Evolutionary conservation across 1,284 basidiomycete species (phyloP).

Genomic region (Paramarasmius palmivorus): DNA sequence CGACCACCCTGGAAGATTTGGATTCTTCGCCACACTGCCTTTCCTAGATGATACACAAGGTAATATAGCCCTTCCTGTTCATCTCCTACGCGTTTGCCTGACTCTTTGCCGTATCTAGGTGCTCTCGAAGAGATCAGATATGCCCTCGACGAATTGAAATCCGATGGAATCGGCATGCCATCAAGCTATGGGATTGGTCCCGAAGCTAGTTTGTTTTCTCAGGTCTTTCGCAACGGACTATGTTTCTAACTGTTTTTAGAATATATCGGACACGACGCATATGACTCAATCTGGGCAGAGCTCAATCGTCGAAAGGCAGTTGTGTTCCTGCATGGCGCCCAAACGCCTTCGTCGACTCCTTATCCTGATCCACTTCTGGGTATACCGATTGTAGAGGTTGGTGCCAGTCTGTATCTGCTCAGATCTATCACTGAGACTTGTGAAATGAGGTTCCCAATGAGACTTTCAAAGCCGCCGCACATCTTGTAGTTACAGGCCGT

Average conservation of each 20-base stretch:
- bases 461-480: constrained; percentile 75
- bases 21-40: constrained; percentile 66
- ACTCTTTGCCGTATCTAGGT: not conserved
- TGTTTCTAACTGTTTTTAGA: constrained; percentile 33
- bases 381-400: constrained; percentile 67
- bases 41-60: constrained; percentile 61
- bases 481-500: constrained; percentile 68
- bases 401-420: constrained; percentile 4
- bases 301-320: constrained; percentile 55
- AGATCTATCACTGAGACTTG: not conserved
- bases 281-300: constrained; percentile 66
- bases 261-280: constrained; percentile 64
- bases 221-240: not conserved
- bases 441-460: constrained; percentile 67
- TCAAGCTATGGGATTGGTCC: constrained; percentile 47
- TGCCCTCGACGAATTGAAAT: not conserved
- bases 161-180: not conserved
- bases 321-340: constrained; percentile 71
- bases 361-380: constrained; percentile 62
- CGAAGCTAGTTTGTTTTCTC: constrained; percentile 39
- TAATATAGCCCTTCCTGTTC: constrained; percentile 22
- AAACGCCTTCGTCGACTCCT: constrained; percentile 61
- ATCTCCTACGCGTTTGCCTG: constrained; percentile 24
- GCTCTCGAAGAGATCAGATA: constrained; percentile 2
- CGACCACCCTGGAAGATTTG: constrained; percentile 54